Evolutionary conservation across 441 rosid species (phyloP), one percentile per base, ranked within the genome.

Genomic region (Adansonia grandidieri): DNA sequence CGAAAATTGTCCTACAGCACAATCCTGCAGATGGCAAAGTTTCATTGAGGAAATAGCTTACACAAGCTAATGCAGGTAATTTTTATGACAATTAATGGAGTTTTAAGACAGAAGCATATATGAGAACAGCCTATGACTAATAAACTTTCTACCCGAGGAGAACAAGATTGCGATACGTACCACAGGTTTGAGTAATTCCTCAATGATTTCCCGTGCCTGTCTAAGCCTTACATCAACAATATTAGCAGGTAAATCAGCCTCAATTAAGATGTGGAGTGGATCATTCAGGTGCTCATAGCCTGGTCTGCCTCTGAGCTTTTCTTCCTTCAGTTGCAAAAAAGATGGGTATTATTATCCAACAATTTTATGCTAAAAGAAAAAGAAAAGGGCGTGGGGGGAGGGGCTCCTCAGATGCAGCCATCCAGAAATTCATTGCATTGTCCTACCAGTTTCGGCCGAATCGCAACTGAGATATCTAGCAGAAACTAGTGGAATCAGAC

Each of bases 221-320:
- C 97, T 89, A 83, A 95, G 86, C 85, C 88, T 92, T 57, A 88
- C 72, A 71, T 95, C 99, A 47, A 96, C 97, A 58, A 93, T 71
- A 82, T 87, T 92, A 77, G 92, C 92, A 51, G 98, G 97, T 74
- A 92, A 89, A 86, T 93, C 98, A 68, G 97, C 95, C 83, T 96
- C 96, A 32, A 93, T 95, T 86, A 93, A 87, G 83, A 96, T 92
- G 89, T 96, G 97, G 54, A 93, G 94, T 60, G 96, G 97, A 77
- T 96, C 98, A 79, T 90, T 93, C 80, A 95, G 90, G 84, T 95
- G 98, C 89, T 93, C 98, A 80, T 92, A 93, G 75, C 97, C 96
- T 11, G 96, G 98, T 82, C 95, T 89, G 78, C 99, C 98, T 85
- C 89, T 89, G 71, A 92, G 86, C 82, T 91, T 91, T 78, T 96